These are phyloP conservation scores for Odonthalia washingtoniensis DNA, from an alignment of 31 red algal species.

Conservation along the genomic window DNA sequence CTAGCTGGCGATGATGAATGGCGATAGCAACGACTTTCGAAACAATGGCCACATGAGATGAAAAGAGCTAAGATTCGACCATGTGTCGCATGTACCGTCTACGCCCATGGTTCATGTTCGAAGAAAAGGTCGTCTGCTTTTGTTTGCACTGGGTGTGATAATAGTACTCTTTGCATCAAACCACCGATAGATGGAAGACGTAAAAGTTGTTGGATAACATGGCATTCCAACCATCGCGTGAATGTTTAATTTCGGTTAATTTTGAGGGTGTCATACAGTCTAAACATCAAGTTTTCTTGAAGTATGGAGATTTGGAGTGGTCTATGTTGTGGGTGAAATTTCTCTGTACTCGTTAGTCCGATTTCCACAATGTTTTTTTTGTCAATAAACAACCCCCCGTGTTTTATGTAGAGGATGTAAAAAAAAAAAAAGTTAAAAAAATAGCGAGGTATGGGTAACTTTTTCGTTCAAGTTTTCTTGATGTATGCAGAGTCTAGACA, in stretches of 20 bases:
- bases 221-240: background rate
- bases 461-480: background rate
- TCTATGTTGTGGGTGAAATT: background rate
- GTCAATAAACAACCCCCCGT: background rate
- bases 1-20: background rate
- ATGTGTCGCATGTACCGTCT: background rate
- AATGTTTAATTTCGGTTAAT: background rate
- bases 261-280: background rate
- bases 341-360: too few species aligned
- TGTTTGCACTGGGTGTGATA: background rate
- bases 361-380: background rate
- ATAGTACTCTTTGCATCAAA: background rate
- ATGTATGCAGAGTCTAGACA: constrained; percentile 2
- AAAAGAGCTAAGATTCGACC: background rate
- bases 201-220: too few species aligned
- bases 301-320: background rate
- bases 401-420: background rate
- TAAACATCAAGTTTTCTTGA: constrained; percentile 1
- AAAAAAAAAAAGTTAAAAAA: background rate
- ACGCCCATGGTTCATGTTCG: background rate
- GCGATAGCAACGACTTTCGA: background rate
- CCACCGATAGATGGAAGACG: too few species aligned
- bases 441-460: background rate
- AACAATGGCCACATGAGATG: background rate
- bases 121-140: constrained; percentile 1